phyloP scores from a whole-genome alignment of 148 eudicot genomes.

The Silene latifolia region DNA sequence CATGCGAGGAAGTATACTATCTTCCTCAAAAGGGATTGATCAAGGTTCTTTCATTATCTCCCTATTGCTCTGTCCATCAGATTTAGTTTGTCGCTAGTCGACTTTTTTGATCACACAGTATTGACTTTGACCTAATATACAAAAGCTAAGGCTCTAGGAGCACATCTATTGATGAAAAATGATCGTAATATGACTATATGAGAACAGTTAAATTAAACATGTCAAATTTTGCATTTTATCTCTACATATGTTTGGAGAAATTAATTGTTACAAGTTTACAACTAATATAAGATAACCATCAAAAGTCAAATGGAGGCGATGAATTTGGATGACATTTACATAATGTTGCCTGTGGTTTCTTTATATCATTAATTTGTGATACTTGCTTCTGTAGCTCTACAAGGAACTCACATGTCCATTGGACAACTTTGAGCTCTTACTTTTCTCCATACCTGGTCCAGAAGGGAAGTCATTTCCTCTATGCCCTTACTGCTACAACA shows the following conservation, averaged over 20 bases:
- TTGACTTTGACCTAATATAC: background rate
- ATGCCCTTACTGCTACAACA: constrained; percentile 94
- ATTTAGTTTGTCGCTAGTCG: background rate
- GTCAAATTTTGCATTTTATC: background rate
- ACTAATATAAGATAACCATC: no score
- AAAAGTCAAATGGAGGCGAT: no score
- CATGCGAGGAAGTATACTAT: constrained; percentile 92
- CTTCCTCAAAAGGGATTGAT: constrained; percentile 87
- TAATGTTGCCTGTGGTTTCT: background rate
- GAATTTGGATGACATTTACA: no score
- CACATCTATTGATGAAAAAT: background rate
- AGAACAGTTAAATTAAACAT: background rate
- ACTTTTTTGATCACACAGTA: background rate
- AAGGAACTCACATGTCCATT: constrained; percentile 86
- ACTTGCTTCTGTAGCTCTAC: constrained; percentile 53
- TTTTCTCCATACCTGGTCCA: constrained; percentile 84
- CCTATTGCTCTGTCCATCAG: background rate
- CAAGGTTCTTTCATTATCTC: constrained; percentile 41
- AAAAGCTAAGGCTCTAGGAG: background rate
- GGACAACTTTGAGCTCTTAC: constrained; percentile 90
- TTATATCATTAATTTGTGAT: background rate
- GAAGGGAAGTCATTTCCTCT: constrained; percentile 90
- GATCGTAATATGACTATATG: no score
- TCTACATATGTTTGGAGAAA: no score
- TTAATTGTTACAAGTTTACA: no score